These are phyloP conservation scores for Candida tunisiensis DNA, from an alignment of 1,139 yeast genomes.

Conservation along the genomic window DNA sequence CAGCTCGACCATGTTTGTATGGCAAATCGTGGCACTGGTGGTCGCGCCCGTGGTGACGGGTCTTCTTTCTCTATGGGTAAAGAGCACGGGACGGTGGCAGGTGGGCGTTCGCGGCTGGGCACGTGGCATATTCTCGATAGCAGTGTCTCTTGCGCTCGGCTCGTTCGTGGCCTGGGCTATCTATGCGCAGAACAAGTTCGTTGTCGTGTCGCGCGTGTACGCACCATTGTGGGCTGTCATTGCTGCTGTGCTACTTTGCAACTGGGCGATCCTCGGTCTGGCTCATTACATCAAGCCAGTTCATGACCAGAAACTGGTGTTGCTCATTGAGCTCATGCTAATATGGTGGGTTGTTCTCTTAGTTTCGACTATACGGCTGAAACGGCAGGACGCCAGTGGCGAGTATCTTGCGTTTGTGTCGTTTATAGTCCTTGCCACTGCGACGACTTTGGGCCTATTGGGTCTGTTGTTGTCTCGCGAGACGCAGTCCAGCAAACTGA, in stretches of 20 bases:
- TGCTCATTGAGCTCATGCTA: slow-evolving; percentile 39
- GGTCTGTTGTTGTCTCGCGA: slow-evolving; percentile 12
- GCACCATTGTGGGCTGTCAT: slow-evolving; percentile 31
- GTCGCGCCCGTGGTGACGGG: slow-evolving; percentile 37
- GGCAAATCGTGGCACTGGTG: slow-evolving; percentile 34
- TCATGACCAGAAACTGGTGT: slow-evolving; percentile 57
- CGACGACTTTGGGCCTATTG: slow-evolving; percentile 38
- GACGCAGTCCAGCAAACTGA: too few species aligned
- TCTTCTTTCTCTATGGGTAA: slow-evolving; percentile 30
- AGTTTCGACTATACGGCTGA: slow-evolving; percentile 29
- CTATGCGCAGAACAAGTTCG: slow-evolving; percentile 30
- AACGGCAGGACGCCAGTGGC: slow-evolving; percentile 39
- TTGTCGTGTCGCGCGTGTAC: slow-evolving; percentile 39
- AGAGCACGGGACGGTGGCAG: slow-evolving; percentile 33
- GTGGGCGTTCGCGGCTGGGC: slow-evolving; percentile 25
- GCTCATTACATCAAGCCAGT: slow-evolving; percentile 36
- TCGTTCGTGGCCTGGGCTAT: slow-evolving; percentile 23
- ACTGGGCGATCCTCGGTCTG: slow-evolving; percentile 38
- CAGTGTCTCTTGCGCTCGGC: slow-evolving; percentile 23
- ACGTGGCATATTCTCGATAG: slow-evolving; percentile 41
- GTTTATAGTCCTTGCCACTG: slow-evolving; percentile 33
- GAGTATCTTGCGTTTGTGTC: slow-evolving; percentile 36
- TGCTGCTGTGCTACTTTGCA: slow-evolving; percentile 31
- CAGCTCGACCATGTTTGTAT: slow-evolving; percentile 25
- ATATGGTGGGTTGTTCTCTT: slow-evolving; percentile 40